Evolutionary conservation across 1,284 basidiomycete genomes (phyloP).

Genomic region (Cutaneotrichosporon mucoides): DNA sequence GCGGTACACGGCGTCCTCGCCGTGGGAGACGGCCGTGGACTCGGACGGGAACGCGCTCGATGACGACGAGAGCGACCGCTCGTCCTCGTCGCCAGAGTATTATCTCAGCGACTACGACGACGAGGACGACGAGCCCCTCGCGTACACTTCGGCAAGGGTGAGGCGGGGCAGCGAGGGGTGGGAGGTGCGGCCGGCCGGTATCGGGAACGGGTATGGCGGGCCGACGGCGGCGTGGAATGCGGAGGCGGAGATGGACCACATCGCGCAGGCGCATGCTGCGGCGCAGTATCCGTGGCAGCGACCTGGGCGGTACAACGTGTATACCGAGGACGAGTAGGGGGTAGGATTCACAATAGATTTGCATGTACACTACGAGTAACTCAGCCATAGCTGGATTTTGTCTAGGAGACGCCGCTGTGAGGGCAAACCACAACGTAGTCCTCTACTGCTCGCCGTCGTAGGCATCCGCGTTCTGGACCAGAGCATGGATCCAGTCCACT

Average conservation of each 20-base stretch:
- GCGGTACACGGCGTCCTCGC: conserved; percentile 5
- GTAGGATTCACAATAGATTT: conserved; percentile 5
- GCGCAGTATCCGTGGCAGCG: conserved; percentile 17
- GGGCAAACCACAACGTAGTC: too few relatives aligned
- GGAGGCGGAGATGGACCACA: not conserved
- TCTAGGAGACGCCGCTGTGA: too few relatives aligned
- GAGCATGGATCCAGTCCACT: conserved; percentile 43
- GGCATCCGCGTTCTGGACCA: conserved; percentile 44
- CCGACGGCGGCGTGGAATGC: not conserved
- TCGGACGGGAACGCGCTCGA: conserved; percentile 56
- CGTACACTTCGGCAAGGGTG: conserved; percentile 35
- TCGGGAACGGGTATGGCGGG: not conserved
- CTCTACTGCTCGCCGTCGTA: conserved; percentile 43
- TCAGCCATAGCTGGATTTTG: too few relatives aligned
- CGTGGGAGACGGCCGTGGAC: conserved; percentile 19
- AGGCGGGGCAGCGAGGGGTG: conserved; percentile 73
- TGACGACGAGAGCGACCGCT: conserved; percentile 18
- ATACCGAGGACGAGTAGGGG: conserved; percentile 8
- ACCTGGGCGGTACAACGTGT: conserved; percentile 17
- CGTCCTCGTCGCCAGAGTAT: conserved; percentile 38
- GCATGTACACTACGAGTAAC: conserved; percentile 4
- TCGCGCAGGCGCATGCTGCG: not conserved
- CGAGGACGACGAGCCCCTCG: conserved; percentile 30
- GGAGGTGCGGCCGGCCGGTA: conserved; percentile 55
- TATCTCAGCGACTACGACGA: conserved; percentile 50